A percentile compares a stretch with the other conserved stretches of the same genome.
Evolutionary conservation across 164 flowering plant genomes (phyloP).

Genomic region (Magnolia kwangsiensis): DNA sequence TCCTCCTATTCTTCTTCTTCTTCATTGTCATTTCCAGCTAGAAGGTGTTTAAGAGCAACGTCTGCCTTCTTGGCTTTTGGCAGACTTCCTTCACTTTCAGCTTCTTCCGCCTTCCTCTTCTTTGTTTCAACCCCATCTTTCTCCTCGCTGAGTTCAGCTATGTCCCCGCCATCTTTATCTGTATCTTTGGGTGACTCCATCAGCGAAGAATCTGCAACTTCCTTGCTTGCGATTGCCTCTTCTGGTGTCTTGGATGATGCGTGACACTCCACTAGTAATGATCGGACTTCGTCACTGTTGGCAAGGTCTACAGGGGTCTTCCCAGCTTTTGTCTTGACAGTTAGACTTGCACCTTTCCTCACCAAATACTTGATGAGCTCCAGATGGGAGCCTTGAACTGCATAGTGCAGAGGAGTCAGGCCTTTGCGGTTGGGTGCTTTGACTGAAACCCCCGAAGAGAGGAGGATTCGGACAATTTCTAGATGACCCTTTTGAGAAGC

Average conservation of each 20-base stretch:
- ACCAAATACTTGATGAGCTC: constrained; percentile 76
- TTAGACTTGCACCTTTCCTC: constrained; percentile 63
- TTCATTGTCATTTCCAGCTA: constrained; percentile 51
- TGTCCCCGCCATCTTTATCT: constrained; percentile 16
- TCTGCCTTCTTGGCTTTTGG: constrained; percentile 47
- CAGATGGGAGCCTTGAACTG: constrained; percentile 74
- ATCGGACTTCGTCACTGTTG: constrained; percentile 50
- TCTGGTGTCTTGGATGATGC: constrained; percentile 18
- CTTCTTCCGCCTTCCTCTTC: constrained; percentile 49
- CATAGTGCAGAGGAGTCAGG: constrained; percentile 85
- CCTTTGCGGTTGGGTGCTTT: constrained; percentile 82
- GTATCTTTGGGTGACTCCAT: constrained; percentile 17
- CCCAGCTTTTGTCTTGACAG: constrained; percentile 71
- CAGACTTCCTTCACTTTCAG: constrained; percentile 23
- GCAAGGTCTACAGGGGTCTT: constrained; percentile 76
- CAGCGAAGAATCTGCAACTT: constrained; percentile 26
- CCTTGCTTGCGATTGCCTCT: constrained; percentile 19
- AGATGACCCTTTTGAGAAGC: constrained; percentile 93
- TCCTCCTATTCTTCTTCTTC: constrained; percentile 36
- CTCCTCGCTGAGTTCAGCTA: constrained; percentile 12
- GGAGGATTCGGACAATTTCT: constrained; percentile 59
- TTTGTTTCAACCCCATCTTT: constrained; percentile 16
- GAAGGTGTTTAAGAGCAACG: constrained; percentile 61
- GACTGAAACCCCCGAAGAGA: constrained; percentile 66
- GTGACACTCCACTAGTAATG: constrained; percentile 41